phyloP scores from a whole-genome alignment of 306 rosid species.

The Quercus dentata region DNA sequence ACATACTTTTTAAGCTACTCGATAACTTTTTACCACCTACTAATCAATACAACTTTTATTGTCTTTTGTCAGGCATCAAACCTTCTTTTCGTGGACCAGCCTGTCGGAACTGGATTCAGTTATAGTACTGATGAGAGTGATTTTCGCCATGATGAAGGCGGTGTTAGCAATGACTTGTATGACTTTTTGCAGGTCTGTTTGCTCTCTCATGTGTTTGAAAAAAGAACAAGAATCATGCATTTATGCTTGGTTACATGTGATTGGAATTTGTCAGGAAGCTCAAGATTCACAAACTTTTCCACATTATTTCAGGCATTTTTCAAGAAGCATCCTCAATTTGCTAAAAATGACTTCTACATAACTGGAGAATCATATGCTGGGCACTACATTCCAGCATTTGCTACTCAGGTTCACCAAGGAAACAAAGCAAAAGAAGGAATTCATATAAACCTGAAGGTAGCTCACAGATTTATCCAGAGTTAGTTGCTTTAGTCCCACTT shows the following conservation, averaged over 20 bases:
- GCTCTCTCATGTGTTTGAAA: not conserved
- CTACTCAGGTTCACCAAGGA: slow-evolving; percentile 76
- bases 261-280: not conserved
- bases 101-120: slow-evolving; percentile 94
- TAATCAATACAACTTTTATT: not conserved
- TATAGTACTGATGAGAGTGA: slow-evolving; percentile 59
- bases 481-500: not conserved
- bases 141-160: slow-evolving; percentile 74
- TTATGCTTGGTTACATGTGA: not conserved
- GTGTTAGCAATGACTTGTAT: slow-evolving; percentile 75
- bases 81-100: slow-evolving; percentile 83
- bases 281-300: not conserved
- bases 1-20: too few species aligned
- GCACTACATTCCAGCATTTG: slow-evolving; percentile 95
- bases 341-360: slow-evolving; percentile 74
- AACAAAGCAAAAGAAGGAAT: slow-evolving; percentile 79
- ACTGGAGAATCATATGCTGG: slow-evolving; percentile 97
- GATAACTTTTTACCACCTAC: not conserved
- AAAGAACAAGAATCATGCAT: not conserved
- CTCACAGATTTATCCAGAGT: not conserved
- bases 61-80: slow-evolving; percentile 65
- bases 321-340: slow-evolving; percentile 55
- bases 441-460: slow-evolving; percentile 73
- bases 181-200: slow-evolving; percentile 79
- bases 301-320: slow-evolving; percentile 66